These are phyloP conservation scores for Phytophthora nicotianae DNA, from an alignment of 352 stramenopile genomes.

Conservation along the genomic window DNA sequence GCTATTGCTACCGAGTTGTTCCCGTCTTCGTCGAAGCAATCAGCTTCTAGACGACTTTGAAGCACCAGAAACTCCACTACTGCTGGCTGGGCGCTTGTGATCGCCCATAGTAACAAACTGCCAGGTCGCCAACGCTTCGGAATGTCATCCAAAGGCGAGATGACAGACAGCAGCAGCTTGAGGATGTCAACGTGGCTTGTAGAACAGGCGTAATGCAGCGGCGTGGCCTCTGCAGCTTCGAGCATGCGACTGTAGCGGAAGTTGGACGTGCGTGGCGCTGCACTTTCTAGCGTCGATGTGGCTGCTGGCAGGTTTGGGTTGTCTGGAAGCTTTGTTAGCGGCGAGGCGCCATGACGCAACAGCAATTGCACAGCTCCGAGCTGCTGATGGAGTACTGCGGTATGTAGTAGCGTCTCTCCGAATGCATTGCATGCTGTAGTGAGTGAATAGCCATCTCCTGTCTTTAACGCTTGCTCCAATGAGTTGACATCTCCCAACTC, in stretches of 20 bases:
- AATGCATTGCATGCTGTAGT: slow-evolving; percentile 41
- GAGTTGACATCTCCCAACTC: slow-evolving; percentile 53
- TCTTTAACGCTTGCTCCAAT: slow-evolving; percentile 28
- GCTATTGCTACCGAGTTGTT: slow-evolving; percentile 72
- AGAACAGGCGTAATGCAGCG: slow-evolving; percentile 68
- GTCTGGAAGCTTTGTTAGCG: slow-evolving; percentile 38
- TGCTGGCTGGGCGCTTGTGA: slow-evolving; percentile 45
- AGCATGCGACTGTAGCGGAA: slow-evolving; percentile 64
- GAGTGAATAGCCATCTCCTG: not conserved
- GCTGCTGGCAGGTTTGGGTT: slow-evolving; percentile 17
- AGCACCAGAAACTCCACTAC: slow-evolving; percentile 59
- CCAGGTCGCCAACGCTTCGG: slow-evolving; percentile 36
- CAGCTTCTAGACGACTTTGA: slow-evolving; percentile 46
- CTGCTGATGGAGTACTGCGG: slow-evolving; percentile 63
- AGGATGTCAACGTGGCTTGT: slow-evolving; percentile 62
- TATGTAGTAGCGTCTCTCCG: slow-evolving; percentile 73
- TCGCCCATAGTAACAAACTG: slow-evolving; percentile 72
- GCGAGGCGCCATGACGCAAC: slow-evolving; percentile 51
- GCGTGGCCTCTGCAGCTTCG: slow-evolving; percentile 56
- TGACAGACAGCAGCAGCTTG: slow-evolving; percentile 51
- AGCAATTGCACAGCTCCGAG: slow-evolving; percentile 55
- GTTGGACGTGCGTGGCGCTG: slow-evolving; percentile 57
- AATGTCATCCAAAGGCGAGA: slow-evolving; percentile 15
- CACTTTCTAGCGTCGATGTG: slow-evolving; percentile 48
- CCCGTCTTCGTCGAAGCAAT: slow-evolving; percentile 76